Conservation (phyloP, 345 rosid genomes). For the Cardamine occulta region DNA sequence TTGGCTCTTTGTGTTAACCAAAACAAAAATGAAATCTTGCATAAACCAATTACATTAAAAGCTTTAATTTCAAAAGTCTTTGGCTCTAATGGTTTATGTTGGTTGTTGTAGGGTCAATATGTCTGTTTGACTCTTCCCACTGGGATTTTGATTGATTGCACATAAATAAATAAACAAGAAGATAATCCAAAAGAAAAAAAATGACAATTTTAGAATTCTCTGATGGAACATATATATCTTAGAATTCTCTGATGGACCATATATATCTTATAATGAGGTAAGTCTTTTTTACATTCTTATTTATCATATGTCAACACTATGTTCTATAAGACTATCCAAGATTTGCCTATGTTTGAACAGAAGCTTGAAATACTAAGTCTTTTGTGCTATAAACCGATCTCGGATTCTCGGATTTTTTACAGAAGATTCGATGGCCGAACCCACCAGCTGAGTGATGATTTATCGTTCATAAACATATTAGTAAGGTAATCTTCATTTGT, state of each 20-base stretch:
- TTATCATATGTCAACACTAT: constrained; percentile 7
- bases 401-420: background rate
- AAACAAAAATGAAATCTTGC: constrained; percentile 31
- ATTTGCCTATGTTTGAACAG: constrained; percentile 1
- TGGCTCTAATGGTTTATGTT: constrained; percentile 44
- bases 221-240: too few relatives aligned
- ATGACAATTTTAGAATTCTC: background rate
- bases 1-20: constrained; percentile 33
- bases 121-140: constrained; percentile 34
- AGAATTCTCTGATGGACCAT: too few relatives aligned
- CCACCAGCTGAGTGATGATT: constrained; percentile 30
- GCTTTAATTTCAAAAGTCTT: constrained; percentile 32
- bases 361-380: constrained; percentile 10
- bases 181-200: background rate
- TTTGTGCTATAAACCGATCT: constrained; percentile 13
- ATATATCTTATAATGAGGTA: background rate
- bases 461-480: constrained; percentile 9
- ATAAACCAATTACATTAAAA: constrained; percentile 23
- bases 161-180: background rate
- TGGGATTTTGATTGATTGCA: constrained; percentile 26
- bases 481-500: constrained; percentile 10
- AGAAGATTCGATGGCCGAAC: constrained; percentile 16
- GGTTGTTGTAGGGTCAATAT: constrained; percentile 37
- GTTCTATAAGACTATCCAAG: constrained; percentile 1
- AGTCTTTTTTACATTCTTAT: constrained; percentile 12